Evolutionary conservation across 495 filamentous ascomycete species (phyloP).

Genomic region (Cudoniella acicularis): DNA sequence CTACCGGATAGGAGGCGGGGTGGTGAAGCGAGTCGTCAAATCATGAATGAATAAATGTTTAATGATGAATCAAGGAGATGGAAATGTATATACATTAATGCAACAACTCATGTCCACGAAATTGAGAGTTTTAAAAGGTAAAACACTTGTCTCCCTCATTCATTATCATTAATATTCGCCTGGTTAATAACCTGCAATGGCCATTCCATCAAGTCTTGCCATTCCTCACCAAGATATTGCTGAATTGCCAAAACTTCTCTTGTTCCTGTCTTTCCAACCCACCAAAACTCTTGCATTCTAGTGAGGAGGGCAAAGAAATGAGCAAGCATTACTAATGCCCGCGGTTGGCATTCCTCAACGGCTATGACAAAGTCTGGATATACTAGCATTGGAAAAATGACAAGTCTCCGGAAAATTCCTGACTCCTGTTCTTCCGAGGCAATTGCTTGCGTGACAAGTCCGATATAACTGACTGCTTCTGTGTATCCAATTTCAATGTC

Average conservation of each 20-base stretch:
- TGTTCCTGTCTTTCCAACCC: constrained; percentile 33
- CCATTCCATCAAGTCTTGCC: constrained; percentile 38
- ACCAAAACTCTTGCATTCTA: constrained; percentile 34
- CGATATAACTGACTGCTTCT: constrained; percentile 31
- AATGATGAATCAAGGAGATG: no score
- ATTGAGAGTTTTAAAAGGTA: no score
- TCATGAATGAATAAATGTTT: no score
- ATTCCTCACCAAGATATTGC: constrained; percentile 31
- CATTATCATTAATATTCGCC: no score
- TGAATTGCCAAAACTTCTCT: constrained; percentile 36
- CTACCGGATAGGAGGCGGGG: no score
- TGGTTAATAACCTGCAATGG: constrained; percentile 27
- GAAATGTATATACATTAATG: no score
- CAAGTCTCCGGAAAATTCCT: constrained; percentile 30
- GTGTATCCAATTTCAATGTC: constrained; percentile 33
- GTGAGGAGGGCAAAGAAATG: constrained; percentile 37
- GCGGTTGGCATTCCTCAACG: constrained; percentile 31
- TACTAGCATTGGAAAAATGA: constrained; percentile 35
- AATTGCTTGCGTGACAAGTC: constrained; percentile 28
- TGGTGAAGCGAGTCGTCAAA: no score
- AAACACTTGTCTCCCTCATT: no score
- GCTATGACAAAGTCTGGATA: constrained; percentile 31
- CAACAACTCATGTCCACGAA: no score
- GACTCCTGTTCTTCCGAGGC: constrained; percentile 21
- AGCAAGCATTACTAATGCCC: constrained; percentile 37